These are phyloP conservation scores for Nannochloris sp. DNA, from an alignment of 139 green algal species.

Conservation along the genomic window DNA sequence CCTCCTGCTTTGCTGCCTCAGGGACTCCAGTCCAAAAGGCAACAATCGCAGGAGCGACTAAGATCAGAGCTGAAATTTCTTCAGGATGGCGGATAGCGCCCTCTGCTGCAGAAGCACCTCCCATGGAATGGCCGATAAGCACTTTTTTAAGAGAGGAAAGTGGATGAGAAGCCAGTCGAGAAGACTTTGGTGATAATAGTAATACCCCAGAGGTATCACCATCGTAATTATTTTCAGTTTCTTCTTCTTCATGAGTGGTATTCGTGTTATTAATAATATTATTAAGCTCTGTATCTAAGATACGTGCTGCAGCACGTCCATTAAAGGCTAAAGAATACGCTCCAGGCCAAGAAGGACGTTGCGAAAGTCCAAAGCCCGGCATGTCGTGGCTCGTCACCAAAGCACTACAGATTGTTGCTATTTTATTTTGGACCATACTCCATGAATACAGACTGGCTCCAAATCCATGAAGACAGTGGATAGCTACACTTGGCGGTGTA, in stretches of 20 bases:
- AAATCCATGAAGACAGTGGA: constrained; percentile 84
- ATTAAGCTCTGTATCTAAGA: constrained; percentile 56
- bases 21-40: constrained; percentile 22
- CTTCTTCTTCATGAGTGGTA: not conserved
- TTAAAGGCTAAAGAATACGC: constrained; percentile 69
- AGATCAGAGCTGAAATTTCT: constrained; percentile 46
- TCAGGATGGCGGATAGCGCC: constrained; percentile 36
- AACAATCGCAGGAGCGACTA: constrained; percentile 76
- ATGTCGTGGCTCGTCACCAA: constrained; percentile 74
- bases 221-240: not conserved
- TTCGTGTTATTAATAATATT: not conserved
- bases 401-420: constrained; percentile 38
- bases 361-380: constrained; percentile 77
- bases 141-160: constrained; percentile 35
- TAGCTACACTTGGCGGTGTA: not conserved
- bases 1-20: not conserved
- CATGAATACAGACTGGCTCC: constrained; percentile 67
- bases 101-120: constrained; percentile 52
- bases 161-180: too few relatives aligned
- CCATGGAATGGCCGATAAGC: constrained; percentile 72
- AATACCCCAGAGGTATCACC: not conserved
- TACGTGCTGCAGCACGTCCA: constrained; percentile 29
- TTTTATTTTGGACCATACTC: constrained; percentile 37
- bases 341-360: constrained; percentile 34
- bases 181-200: too few relatives aligned